Percentiles rank a stretch among this genome's conserved stretches.
These are phyloP conservation scores for Stachybotrys chartarum DNA, from an alignment of 2,329 filamentous ascomycete species.

Conservation along the genomic window DNA sequence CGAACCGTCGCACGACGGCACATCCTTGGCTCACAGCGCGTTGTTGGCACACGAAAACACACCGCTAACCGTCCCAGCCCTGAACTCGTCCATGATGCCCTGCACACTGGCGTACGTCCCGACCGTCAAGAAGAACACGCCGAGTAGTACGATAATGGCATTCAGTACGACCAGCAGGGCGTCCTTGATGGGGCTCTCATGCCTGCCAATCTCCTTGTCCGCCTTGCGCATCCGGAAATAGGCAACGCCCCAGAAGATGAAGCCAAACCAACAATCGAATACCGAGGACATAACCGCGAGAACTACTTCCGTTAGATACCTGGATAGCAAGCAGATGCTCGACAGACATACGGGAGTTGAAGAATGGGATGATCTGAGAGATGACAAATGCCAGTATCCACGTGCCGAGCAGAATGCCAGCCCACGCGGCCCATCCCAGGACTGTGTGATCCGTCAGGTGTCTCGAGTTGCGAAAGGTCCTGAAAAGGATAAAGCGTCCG, in stretches of 20 bases:
- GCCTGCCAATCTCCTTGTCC: slow-evolving; percentile 47
- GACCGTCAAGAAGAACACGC: slow-evolving; percentile 71
- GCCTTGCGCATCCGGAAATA: slow-evolving; percentile 69
- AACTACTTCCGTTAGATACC: slow-evolving; percentile 27
- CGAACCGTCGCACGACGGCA: too few species aligned
- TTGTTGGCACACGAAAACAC: slow-evolving; percentile 71
- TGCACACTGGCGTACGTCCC: slow-evolving; percentile 77
- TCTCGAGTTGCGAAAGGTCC: slow-evolving; percentile 69
- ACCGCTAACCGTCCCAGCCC: slow-evolving; percentile 54
- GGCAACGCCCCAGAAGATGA: slow-evolving; percentile 88
- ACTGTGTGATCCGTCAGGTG: slow-evolving; percentile 79
- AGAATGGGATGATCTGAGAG: slow-evolving; percentile 89
- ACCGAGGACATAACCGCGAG: slow-evolving; percentile 76
- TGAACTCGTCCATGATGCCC: slow-evolving; percentile 68
- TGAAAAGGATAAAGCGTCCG: slow-evolving; percentile 87
- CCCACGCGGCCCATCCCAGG: slow-evolving; percentile 75
- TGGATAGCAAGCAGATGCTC: background rate
- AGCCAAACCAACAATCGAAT: slow-evolving; percentile 90
- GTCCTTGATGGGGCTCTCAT: slow-evolving; percentile 42
- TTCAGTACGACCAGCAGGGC: slow-evolving; percentile 58
- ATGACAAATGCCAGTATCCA: slow-evolving; percentile 93
- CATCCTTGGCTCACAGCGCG: slow-evolving; percentile 38
- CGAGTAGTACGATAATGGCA: slow-evolving; percentile 62
- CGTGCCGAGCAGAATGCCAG: slow-evolving; percentile 57
- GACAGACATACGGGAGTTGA: slow-evolving; percentile 56